Base-by-base conservation (phyloP, 2,329 filamentous ascomycete species). In the Fusarium aywerte region DNA sequence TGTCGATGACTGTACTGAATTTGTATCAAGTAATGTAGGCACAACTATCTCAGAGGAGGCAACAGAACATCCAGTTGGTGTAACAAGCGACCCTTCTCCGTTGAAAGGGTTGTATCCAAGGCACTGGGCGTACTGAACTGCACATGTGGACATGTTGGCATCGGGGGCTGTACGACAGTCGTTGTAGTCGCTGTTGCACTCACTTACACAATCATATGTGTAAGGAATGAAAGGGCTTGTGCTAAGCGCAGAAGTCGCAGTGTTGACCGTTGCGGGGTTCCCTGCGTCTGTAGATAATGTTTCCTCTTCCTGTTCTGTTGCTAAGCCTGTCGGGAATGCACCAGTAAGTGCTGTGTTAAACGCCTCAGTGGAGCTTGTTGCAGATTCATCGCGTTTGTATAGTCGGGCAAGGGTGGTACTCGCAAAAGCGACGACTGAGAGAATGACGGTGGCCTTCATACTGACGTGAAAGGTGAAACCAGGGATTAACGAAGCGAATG, bases 81-180 rank as follows among this genome's bases (percentile, higher is more conserved):
- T 62, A 2, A 43, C 49, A 3, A 62, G 29, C 1, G 59, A 56
- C 11, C 59, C 56, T 3, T 33, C 44, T 20, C 31, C 18, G 4
- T 42, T 11, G 27, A 62, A 62, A 10, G 59, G 59, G 16, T 62
- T 62, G 11, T 62, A 57, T 0, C 58, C 59, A 5, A 62, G 49
- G 10, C 59, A 62, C 4, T 38, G 15, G 16, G 59, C 57, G 3
- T 44, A 62, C 21, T 48, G 7, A 2, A 49, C 42, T 2, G 59
- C 59, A 29, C 59, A 62, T 5, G 16, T 43, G 7, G 59, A 21
- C 21, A 42, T 48, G 15, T 62, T 62, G 13, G 59, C 59, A 3
- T 15, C 18, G 1, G 42, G 25, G 6, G 31, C 13, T 9, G 40
- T 62, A 4, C 59, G 59, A 7, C 59, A 62, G 2, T 10, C 29